Conservation (phyloP, 805 yeast species). For the Candida michaelii region DNA sequence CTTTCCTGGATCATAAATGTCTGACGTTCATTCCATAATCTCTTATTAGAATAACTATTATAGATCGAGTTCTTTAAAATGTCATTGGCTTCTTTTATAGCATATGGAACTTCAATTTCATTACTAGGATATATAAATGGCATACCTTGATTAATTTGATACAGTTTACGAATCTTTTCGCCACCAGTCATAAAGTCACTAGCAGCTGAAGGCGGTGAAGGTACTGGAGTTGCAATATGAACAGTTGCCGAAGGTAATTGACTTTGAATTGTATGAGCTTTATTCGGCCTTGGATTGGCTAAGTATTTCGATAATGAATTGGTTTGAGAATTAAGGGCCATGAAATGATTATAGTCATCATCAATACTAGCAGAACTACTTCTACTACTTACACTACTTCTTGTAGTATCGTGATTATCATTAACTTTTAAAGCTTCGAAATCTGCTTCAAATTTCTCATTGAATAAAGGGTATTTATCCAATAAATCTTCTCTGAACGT, state of each 20-base stretch:
- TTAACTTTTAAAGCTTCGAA: slow-evolving; percentile 15
- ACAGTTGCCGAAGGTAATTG: slow-evolving; percentile 53
- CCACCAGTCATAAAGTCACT: slow-evolving; percentile 48
- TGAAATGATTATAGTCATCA: slow-evolving; percentile 30
- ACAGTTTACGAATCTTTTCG: slow-evolving; percentile 51
- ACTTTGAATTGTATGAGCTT: slow-evolving; percentile 41
- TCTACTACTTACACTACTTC: slow-evolving; percentile 13
- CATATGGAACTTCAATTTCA: slow-evolving; percentile 56
- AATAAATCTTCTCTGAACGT: slow-evolving; percentile 73
- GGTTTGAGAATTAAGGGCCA: slow-evolving; percentile 43
- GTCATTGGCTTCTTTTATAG: slow-evolving; percentile 76
- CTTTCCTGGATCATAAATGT: slow-evolving; percentile 71
- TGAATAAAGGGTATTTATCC: slow-evolving; percentile 76
- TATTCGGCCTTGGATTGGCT: slow-evolving; percentile 56
- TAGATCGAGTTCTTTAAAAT: slow-evolving; percentile 61
- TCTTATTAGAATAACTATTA: slow-evolving; percentile 66
- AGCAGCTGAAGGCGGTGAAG: slow-evolving; percentile 65
- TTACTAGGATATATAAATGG: slow-evolving; percentile 65
- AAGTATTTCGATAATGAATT: slow-evolving; percentile 60
- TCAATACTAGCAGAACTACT: slow-evolving; percentile 20
- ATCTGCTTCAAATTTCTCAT: slow-evolving; percentile 40
- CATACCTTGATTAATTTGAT: slow-evolving; percentile 64
- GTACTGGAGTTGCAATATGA: slow-evolving; percentile 85
- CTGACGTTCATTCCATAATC: slow-evolving; percentile 71
- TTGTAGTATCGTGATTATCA: background rate